Evolutionary conservation across 164 flowering plant species (phyloP).

Genomic region (Hamamelis virginiana): DNA sequence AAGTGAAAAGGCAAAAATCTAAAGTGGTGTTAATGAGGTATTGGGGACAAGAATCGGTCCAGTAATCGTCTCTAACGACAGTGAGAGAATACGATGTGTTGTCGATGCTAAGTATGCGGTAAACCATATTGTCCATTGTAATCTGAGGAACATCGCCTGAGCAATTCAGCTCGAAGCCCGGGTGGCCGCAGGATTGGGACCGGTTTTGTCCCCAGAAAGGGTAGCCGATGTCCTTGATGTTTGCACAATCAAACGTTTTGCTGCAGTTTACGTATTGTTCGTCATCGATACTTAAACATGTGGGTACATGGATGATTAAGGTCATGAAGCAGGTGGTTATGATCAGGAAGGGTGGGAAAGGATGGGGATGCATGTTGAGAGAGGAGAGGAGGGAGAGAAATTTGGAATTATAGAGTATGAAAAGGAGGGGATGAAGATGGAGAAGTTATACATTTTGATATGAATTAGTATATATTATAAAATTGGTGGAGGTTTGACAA

Average conservation of each 20-base stretch:
- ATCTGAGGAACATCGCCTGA: constrained; percentile 5
- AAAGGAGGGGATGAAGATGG: not conserved
- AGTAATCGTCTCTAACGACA: constrained; percentile 32
- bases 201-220: constrained; percentile 46
- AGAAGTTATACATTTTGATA: no score
- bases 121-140: not conserved
- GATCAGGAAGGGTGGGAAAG: not conserved
- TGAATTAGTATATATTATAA: not conserved
- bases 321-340: not conserved
- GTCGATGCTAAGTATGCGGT: constrained; percentile 25
- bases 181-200: constrained; percentile 37
- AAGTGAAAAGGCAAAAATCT: constrained; percentile 6
- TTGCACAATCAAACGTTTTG: constrained; percentile 21
- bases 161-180: constrained; percentile 36
- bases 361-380: constrained; percentile 13
- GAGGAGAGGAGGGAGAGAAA: not conserved
- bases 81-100: not conserved
- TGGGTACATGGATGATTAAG: constrained; percentile 4
- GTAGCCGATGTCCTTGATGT: constrained; percentile 24
- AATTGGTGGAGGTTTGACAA: no score
- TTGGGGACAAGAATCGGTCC: constrained; percentile 17
- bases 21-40: constrained; percentile 10
- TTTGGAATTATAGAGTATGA: not conserved
- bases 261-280: constrained; percentile 26
- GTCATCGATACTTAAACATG: constrained; percentile 9